Evolutionary conservation across 805 yeast genomes (phyloP), one percentile per base, ranked within the genome.

Genomic region (Pichia scutulata): DNA sequence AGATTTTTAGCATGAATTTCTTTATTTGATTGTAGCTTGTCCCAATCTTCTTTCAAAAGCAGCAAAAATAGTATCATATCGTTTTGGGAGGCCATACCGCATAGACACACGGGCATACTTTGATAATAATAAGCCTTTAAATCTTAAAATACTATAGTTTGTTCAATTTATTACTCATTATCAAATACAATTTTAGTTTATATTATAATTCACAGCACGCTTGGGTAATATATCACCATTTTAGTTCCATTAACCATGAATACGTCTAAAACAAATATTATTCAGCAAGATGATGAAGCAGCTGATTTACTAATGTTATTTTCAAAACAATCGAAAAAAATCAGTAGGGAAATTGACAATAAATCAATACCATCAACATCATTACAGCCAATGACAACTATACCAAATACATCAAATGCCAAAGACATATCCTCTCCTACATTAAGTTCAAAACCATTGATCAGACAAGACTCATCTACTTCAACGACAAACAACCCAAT

Each of bases 221-320:
- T 8, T 33, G 7, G 1, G 1, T 7, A 33, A 33, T 33, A 33
- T 7, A 14, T n/a, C 1, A n/a, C 9, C 19, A 33, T 6, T 5
- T 2, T 6, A 16, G 10, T 8, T 33, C 16, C n/a, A 19, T 2
- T 19, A 5, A 19, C 16, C 19, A 7, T n/a, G 10, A 33, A 33
- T n/a, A 33, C 7, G 7, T 33, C 8, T n/a, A n/a, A n/a, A 8
- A 2, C 37, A 16, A 33, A 12, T 33, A 7, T 7, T 4, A 33
- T 33, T 4, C 37, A 33, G 10, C 46, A n/a, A 60, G 72, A 69
- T 48, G 60, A 55, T 33, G 72, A 69, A 52, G 72, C 72, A n/a
- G 72, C 71, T 21, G 72, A 69, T 7, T 54, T 69, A 44, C 52
- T 69, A 50, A 68, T 69, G 70, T 55, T 69, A n/a, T 67, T 69